These are phyloP conservation scores for Apodospora peruviana DNA, from an alignment of 495 filamentous ascomycete genomes.

Conservation along the genomic window DNA sequence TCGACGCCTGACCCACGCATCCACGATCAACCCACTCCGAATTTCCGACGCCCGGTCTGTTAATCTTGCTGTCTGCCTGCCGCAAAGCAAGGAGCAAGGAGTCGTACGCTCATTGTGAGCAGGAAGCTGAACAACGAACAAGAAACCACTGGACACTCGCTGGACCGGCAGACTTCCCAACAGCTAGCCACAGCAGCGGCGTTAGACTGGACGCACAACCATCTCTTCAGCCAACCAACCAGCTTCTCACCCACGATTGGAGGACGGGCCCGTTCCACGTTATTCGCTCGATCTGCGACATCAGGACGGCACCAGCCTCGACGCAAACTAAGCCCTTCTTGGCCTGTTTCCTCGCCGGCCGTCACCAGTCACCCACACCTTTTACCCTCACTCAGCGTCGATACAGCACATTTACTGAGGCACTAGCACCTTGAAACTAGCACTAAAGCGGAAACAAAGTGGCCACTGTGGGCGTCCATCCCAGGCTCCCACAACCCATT, in stretches of 20 bases:
- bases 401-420: constrained; percentile 3
- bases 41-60: no score
- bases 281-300: constrained; percentile 22
- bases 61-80: no score
- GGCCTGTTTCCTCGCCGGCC: constrained; percentile 1
- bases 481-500: constrained; percentile 10
- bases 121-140: neutral
- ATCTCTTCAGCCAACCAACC: neutral
- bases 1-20: neutral
- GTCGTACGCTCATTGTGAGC: no score
- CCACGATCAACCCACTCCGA: no score
- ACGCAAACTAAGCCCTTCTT: constrained; percentile 4
- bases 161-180: neutral
- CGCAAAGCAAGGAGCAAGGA: no score
- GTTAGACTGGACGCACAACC: neutral
- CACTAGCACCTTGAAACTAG: neutral
- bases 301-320: constrained; percentile 15
- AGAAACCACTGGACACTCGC: neutral
- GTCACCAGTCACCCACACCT: no score
- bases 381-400: neutral
- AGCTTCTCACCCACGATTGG: neutral
- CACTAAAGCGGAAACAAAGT: neutral
- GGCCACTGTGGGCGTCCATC: neutral
- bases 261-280: constrained; percentile 10
- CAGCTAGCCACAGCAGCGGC: neutral